Evolutionary conservation across 441 rosid species (phyloP).

Genomic region (Viola pubescens): DNA sequence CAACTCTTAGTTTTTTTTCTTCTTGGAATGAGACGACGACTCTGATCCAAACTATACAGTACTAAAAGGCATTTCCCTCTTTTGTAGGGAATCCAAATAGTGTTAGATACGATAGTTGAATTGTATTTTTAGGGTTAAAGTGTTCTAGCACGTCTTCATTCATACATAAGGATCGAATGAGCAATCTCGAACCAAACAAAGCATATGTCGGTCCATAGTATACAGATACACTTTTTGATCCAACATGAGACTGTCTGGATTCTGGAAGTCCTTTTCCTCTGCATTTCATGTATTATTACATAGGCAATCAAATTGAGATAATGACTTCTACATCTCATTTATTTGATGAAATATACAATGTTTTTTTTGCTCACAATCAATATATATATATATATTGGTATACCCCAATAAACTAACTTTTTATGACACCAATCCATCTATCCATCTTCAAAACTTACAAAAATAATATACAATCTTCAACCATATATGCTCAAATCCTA

Average conservation of each 20-base stretch:
- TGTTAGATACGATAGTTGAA: too few species aligned
- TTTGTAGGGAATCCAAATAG: too few species aligned
- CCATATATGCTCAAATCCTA: slow-evolving; percentile 52
- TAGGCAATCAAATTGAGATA: slow-evolving; percentile 3
- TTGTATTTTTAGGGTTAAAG: too few species aligned
- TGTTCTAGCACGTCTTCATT: too few species aligned
- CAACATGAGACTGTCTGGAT: too few species aligned
- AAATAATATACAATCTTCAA: slow-evolving; percentile 73
- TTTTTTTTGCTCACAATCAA: slow-evolving; percentile 20
- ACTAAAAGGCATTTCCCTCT: too few species aligned
- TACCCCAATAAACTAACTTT: slow-evolving; percentile 33
- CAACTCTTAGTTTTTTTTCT: neutral
- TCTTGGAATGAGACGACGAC: neutral
- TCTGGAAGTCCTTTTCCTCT: neutral
- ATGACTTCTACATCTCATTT: slow-evolving; percentile 5
- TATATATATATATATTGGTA: slow-evolving; percentile 25
- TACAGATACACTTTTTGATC: too few species aligned
- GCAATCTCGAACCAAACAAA: too few species aligned
- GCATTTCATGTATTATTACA: neutral
- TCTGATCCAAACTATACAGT: too few species aligned
- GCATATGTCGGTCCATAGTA: too few species aligned
- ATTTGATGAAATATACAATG: slow-evolving; percentile 19
- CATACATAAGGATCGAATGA: too few species aligned
- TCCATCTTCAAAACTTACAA: slow-evolving; percentile 62
- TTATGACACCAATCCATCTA: slow-evolving; percentile 44